Evolutionary conservation across 2,329 filamentous ascomycete species (phyloP), one percentile per base, ranked within the genome.

Genomic region (Ilyonectria mors-panacis): DNA sequence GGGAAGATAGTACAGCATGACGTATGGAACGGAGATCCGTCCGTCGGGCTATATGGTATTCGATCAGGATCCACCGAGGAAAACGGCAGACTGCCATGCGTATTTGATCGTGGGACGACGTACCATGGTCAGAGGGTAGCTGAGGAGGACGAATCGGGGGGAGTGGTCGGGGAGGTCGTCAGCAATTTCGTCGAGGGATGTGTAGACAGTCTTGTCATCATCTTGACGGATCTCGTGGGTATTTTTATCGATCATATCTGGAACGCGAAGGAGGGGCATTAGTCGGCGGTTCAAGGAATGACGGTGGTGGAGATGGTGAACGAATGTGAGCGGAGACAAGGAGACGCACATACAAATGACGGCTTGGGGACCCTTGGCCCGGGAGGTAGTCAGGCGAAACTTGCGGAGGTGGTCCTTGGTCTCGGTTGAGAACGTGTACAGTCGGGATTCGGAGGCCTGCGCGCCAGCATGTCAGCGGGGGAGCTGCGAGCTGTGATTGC

Each of bases 81-180:
- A 9, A 33, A 42, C 23, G 7, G 12, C 6, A n/a, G 33, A 7
- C 45, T 17, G 33, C n/a, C 12, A 19, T 19, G 26, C 12, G 17
- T 35, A 42, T 21, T 23, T 47, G 4, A 26, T 50, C 37, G 37
- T 21, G 21, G 23, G 17, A 30, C n/a, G 28, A 76, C 87, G 70
- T 84, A 97, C 94, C 81, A 97, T 82, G 1, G 93, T 97, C 74
- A 98, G 79, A 0, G 96, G 96, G 79, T 98, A 96, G 82, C 94
- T 97, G 56, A 99, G 86, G 64, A 98, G 87, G 30, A 99, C 88
- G 76, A 94, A 99, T 67, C 96, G 90, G 13, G 96, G 96, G 7
- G 94, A 91, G 78, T 97, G 94, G 75, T 98, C 95, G 9, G 96
- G 96, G 19, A 99, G 89, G 77, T 97, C 95, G 60, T 98, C 95